phyloP scores from a whole-genome alignment of 176 grass and related monocot species.

The Cenchrus americanus region DNA sequence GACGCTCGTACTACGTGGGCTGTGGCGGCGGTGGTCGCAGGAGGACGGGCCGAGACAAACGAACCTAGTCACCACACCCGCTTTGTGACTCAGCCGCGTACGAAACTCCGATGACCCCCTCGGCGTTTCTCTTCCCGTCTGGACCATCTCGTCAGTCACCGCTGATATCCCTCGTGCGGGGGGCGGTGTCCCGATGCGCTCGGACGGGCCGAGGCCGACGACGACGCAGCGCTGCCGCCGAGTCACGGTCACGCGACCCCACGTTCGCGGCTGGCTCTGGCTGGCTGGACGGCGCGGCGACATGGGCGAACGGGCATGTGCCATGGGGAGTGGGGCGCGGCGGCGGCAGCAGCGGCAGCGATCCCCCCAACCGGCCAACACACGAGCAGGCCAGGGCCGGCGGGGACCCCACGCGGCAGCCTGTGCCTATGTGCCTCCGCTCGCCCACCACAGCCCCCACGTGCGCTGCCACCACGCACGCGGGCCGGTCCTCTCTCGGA shows the following conservation, averaged over 20 bases:
- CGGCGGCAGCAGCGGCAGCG: background rate
- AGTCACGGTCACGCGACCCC: background rate
- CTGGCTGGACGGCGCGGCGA: background rate
- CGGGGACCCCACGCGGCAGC: background rate
- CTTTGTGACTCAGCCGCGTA: constrained; percentile 7
- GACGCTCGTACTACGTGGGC: no score
- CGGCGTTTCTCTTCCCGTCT: no score
- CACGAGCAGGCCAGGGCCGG: background rate
- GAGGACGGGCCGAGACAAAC: background rate
- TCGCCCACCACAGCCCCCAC: constrained; percentile 4
- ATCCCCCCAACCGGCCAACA: background rate
- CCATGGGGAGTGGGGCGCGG: no score
- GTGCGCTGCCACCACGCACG: constrained; percentile 14
- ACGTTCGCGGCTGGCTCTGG: background rate
- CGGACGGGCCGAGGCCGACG: background rate
- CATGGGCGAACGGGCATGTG: background rate
- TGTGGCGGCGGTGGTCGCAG: no score
- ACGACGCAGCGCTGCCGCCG: background rate
- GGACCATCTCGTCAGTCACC: no score
- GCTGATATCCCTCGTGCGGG: background rate
- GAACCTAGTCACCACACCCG: background rate
- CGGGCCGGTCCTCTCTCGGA: background rate
- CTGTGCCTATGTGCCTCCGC: no score
- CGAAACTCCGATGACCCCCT: background rate
- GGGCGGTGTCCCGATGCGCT: background rate